phyloP scores from a whole-genome alignment of 805 yeast genomes.

The Grigorovia yakushimaensis region DNA sequence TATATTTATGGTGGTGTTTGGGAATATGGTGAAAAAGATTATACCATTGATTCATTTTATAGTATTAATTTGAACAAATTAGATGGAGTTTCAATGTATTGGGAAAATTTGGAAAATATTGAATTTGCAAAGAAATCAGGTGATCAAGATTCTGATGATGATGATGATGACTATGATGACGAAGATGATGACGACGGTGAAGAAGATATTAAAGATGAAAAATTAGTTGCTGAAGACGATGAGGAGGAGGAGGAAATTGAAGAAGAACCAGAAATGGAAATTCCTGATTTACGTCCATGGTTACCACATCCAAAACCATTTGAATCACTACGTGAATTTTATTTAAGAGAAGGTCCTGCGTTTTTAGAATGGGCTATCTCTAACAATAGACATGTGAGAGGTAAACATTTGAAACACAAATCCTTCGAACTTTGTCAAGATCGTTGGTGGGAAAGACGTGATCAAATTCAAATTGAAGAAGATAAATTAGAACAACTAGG shows the following conservation, averaged over 20 bases:
- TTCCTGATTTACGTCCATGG: constrained; percentile 93
- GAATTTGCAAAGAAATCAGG: constrained; percentile 43
- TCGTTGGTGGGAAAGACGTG: constrained; percentile 98
- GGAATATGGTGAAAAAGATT: constrained; percentile 84
- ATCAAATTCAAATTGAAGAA: constrained; percentile 77
- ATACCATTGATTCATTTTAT: constrained; percentile 74
- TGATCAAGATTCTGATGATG: constrained; percentile 51
- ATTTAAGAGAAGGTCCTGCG: constrained; percentile 73
- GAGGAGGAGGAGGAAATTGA: constrained; percentile 58
- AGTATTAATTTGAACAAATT: constrained; percentile 75
- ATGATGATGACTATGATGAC: constrained; percentile 58
- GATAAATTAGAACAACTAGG: constrained; percentile 84
- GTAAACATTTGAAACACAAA: constrained; percentile 78
- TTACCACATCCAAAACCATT: constrained; percentile 94
- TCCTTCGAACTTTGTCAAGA: constrained; percentile 88
- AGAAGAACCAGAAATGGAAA: constrained; percentile 52
- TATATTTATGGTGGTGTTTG: constrained; percentile 86
- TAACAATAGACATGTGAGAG: constrained; percentile 74
- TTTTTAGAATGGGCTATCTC: constrained; percentile 92
- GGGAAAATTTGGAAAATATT: constrained; percentile 72
- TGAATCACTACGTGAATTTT: constrained; percentile 74
- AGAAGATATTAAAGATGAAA: constrained; percentile 36
- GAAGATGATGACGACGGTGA: constrained; percentile 57
- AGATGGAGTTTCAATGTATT: constrained; percentile 78
- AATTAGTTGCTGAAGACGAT: constrained; percentile 36